These are phyloP conservation scores for Alternaria sp. DNA, from an alignment of 2,329 filamentous ascomycete species.

Conservation along the genomic window DNA sequence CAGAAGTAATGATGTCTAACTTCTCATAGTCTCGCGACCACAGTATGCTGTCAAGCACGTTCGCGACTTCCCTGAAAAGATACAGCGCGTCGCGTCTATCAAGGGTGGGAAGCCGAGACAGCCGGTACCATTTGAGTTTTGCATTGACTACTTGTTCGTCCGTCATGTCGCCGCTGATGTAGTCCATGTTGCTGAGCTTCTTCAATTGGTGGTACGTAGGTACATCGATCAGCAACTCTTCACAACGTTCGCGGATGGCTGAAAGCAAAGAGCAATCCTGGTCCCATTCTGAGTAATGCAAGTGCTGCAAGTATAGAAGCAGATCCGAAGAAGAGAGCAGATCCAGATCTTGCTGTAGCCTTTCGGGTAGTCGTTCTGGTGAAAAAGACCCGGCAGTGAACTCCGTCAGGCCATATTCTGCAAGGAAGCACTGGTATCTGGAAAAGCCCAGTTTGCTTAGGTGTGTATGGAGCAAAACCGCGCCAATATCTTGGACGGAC, in stretches of 20 bases:
- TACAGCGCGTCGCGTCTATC: slow-evolving; percentile 34
- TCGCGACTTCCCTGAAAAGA: slow-evolving; percentile 44
- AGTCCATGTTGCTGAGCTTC: slow-evolving; percentile 48
- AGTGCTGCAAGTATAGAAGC: slow-evolving; percentile 45
- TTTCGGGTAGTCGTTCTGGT: slow-evolving; percentile 30
- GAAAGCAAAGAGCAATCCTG: slow-evolving; percentile 41
- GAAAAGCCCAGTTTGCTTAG: slow-evolving; percentile 45
- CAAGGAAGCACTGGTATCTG: slow-evolving; percentile 48
- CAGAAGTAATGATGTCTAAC: slow-evolving; percentile 42
- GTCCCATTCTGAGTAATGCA: slow-evolving; percentile 45
- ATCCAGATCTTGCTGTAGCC: slow-evolving; percentile 45
- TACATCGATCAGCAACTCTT: slow-evolving; percentile 47
- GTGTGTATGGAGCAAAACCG: slow-evolving; percentile 44
- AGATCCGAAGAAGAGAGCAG: slow-evolving; percentile 46
- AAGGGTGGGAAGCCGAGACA: slow-evolving; percentile 37
- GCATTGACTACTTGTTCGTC: slow-evolving; percentile 42
- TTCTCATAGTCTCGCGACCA: slow-evolving; percentile 41
- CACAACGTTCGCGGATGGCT: slow-evolving; percentile 36
- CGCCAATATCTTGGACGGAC: slow-evolving; percentile 41
- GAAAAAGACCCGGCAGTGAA: slow-evolving; percentile 16
- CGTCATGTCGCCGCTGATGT: slow-evolving; percentile 38
- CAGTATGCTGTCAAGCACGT: slow-evolving; percentile 37
- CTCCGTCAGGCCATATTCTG: slow-evolving; percentile 38
- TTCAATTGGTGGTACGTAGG: slow-evolving; percentile 49
- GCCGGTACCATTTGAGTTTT: slow-evolving; percentile 47